phyloP scores from a whole-genome alignment of 192 early-diverging fungal species.

The Coemansia sp. region DNA sequence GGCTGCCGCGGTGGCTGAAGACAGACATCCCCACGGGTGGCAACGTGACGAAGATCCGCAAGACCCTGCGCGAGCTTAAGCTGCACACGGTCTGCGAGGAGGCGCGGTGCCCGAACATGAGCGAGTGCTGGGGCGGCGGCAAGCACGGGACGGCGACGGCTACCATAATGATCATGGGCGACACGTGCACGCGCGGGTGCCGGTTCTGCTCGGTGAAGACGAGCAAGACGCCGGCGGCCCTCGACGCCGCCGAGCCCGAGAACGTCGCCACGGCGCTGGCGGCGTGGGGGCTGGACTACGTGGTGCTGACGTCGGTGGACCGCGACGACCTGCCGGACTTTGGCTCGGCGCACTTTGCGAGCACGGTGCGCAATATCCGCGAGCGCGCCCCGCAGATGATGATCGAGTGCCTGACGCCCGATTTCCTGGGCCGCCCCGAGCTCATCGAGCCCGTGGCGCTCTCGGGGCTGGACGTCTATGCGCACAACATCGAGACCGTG shows the following conservation, averaged over 20 bases:
- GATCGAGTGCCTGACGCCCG: constrained; percentile 96
- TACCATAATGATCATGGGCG: constrained; percentile 99
- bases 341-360: constrained; percentile 91
- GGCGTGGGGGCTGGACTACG: constrained; percentile 94
- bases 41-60: constrained; percentile 81
- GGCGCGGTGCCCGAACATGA: constrained; percentile 96
- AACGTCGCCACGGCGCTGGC: constrained; percentile 91
- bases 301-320: constrained; percentile 97
- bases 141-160: constrained; percentile 94
- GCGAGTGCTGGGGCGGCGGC: constrained; percentile 98
- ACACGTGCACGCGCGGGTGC: constrained; percentile 97
- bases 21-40: constrained; percentile 84
- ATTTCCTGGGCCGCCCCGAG: constrained; percentile 80
- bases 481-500: constrained; percentile 98
- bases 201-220: constrained; percentile 99
- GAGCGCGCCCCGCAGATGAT: constrained; percentile 85
- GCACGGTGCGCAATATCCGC: constrained; percentile 88
- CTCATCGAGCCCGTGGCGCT: constrained; percentile 79
- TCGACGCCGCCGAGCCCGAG: constrained; percentile 90
- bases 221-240: constrained; percentile 74
- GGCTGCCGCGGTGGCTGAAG: constrained; percentile 93
- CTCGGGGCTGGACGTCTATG: constrained; percentile 96
- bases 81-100: constrained; percentile 98
- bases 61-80: constrained; percentile 90
- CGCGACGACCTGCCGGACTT: constrained; percentile 93